Base-by-base conservation (phyloP, 495 filamentous ascomycete genomes). In the Parachaetomium inaequale region DNA sequence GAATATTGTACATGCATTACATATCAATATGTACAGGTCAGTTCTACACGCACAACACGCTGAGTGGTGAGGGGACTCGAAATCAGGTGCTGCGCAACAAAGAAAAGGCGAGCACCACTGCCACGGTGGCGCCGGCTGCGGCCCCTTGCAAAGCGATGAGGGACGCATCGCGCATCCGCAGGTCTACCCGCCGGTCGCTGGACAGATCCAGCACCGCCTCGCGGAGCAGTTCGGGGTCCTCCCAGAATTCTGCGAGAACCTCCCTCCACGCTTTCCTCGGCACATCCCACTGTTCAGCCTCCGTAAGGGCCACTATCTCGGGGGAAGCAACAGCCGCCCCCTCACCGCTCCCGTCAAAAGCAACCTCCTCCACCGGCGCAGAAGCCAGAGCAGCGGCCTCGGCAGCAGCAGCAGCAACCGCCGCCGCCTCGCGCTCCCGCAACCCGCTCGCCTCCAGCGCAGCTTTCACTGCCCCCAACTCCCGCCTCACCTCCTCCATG, bases 161-260 rank as follows among this genome's bases (percentile, higher is more conserved):
- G 3, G 91, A 93, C 7, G 89, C 68, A 68, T 96, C 92, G 49
- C 85, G 81, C 73, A 91, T 90, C 23, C 84, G 82, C 49, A 92
- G 64, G 59, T 81, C 76, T 62, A 95, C 76, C 63, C 76, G 75
- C 64, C 85, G 80, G 32, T 93, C 87, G 75, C 90, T 95, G 76
- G 88, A 84, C 25, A 90, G 68, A 61, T 88, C 85, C 19, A 64
- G 60, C 14, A 80, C 65, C 3, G 67, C 68, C 0, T 67, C 67
- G 25, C 63, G 57, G 14, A 74, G 68, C 21, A 64, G 62, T 1
- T 67, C 63, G 8, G 82, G 72, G 55, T 85, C 79, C 31, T 63
- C 64, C 64, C 64, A 66, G 29, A 56, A 66, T 4, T 66, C 64
- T 7, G 75, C 64, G 12, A 84, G 25, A 7, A 74, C 69, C 40